Base-by-base conservation (phyloP, 768 basidiomycete genomes). In the Hygrocybe punicea region DNA sequence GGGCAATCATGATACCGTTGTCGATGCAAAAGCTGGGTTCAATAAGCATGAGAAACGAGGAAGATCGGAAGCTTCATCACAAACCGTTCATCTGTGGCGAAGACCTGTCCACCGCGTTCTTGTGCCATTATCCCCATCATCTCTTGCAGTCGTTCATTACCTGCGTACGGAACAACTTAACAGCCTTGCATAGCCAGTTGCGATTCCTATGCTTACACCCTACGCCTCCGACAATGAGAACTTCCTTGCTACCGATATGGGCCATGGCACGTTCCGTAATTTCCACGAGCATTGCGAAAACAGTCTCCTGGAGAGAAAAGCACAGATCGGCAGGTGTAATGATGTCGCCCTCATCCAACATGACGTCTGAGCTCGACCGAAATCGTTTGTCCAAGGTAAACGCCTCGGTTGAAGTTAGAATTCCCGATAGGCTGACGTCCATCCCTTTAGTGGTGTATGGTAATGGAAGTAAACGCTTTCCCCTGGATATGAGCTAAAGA, bases 181-280 rank as follows among this genome's bases (percentile, higher is more conserved):
- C 46, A 55, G n/a, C n/a, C n/a, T 19, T 16, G 13, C 35, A 40
- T 13, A 24, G 21, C 37, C n/a, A 13, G 16, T 13, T 24, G 48
- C 4, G n/a, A 23, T 25, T n/a, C 33, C 14, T 21, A 23, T 24
- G 82, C 92, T 77, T 71, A 96, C 96, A 94, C n/a, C 97, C 97
- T n/a, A 99, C 97, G 34, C 97, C 97, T 3, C 97, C 97, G 7
- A 99, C 97, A 54, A 99, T 94, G 39, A 99, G 81, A 1, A 98
- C 95, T 65, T 99, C 95, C 70, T 83, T 92, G 64, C 93, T 96
- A 10, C 91, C 91, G 19, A 98, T 95, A 71, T 98, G 97, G 25
- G 97, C 97, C 97, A 99, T 98, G 9, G 97, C 97, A 37, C 97
- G 81, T 71, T 99, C 97, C 0, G 97, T 98, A 58, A 98, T 99